Base-by-base conservation (phyloP, 768 basidiomycete genomes). In the Suillus weaverae region DNA sequence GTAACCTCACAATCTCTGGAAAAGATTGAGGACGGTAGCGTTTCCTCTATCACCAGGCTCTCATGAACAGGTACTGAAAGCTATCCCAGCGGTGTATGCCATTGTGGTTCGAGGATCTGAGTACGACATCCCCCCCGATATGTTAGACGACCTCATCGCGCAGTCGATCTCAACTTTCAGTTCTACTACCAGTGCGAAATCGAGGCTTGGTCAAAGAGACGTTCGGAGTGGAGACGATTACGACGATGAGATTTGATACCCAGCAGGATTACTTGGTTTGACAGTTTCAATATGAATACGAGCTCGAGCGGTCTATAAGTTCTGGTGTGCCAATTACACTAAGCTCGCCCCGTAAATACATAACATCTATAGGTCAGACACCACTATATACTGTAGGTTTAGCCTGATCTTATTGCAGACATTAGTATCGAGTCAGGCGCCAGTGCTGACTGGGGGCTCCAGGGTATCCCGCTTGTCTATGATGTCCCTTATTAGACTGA, bases 21-120 rank as follows among this genome's bases (percentile, higher is more conserved):
- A 72, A 99, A 99, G 78, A 96, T 99, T 60, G 97, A 99, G 83
- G 86, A 90, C 70, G 94, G 96, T 97, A 67, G 63, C 82, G 73
- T 53, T 41, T 43, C 13, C 13, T 2, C 66, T 26, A 48, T 18
- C 62, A 64, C 33, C n/a, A 16, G 14, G 9, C 62, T 35, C 44
- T 57, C n/a, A 39, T 30, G 35, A 30, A 56, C 46, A 54, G 55
- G 44, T 20, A 30, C 64, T 71, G 43, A 70, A 62, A 56, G 61
- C 14, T 48, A 61, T 30, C 54, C 9, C 66, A 93, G 92, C 89
- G 54, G 86, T 85, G 53, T 94, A 92, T 70, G 86, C 91, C 5
- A 84, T 92, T 59, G 81, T 84, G 44, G 83, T 94, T 60, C 84
- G 92, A 61, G 84, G 83, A 57, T 91, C 88, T 20, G 91, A 93